Evolutionary conservation across 1,139 yeast genomes (phyloP), one percentile per base, ranked within the genome.

Genomic region (Taphrina deformans): DNA sequence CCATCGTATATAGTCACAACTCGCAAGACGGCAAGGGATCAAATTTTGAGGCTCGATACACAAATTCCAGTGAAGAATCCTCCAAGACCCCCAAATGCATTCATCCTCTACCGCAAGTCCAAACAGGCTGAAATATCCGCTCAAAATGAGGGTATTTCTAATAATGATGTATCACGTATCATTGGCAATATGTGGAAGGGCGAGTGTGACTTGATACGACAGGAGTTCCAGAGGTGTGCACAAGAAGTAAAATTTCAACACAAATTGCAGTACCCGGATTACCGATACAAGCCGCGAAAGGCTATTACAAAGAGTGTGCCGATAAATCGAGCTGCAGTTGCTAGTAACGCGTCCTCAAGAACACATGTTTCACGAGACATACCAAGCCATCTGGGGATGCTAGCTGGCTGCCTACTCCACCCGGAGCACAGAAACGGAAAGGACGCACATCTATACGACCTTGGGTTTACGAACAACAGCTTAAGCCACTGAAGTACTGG

Each of bases 31-130:
- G 44, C 56, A 18, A 48, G 40, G 9, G 33, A 45, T 7, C 29
- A 27, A n/a, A 14, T 24, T 16, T 14, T 16, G 1, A 31, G 23
- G 16, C 10, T 26, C n/a, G 48, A 9, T 18, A 18, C 45, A 12
- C 62, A 23, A 7, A 26, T 26, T 16, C 44, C 35, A n/a, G 45
- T 9, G n/a, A 31, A 35, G 23, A 38, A 46, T 21, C 56, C 67
- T 18, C 67, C 67, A 16, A 40, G 67, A 23, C 67, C 67, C 9
- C 66, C 67, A 7, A 65, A 65, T 62, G 67, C 67, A 1, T 65
- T 65, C 40, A 65, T 65, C 16, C 45, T 65, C 12, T 65, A 65
- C 35, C 46, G 67, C 21, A 46, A 58, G 14, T 53, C 60, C 18
- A 61, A 60, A 31, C 67, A 65, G 10, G 59, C 66, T 12, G 46